Conservation (phyloP, 495 filamentous ascomycete species). For the Aspergillus bertholletiae region DNA sequence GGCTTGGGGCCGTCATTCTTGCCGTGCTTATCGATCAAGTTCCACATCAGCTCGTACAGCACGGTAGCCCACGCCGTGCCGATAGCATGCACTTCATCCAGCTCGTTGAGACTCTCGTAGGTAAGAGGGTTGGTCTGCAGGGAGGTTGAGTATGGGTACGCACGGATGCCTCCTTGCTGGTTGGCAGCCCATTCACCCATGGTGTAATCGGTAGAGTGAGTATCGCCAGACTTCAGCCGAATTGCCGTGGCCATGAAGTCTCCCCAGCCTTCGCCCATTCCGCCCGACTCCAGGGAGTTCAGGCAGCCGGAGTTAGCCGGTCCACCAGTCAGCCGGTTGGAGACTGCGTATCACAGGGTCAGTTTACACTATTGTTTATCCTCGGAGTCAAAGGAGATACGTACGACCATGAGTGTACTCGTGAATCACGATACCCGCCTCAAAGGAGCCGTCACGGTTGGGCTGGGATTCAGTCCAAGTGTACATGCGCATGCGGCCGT, state of each 20-base stretch:
- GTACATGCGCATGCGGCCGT: constrained; percentile 44
- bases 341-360: constrained; percentile 11
- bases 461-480: constrained; percentile 19
- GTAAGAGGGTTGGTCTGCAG: constrained; percentile 41
- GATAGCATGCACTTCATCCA: constrained; percentile 30
- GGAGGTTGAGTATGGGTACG: constrained; percentile 48
- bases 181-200: constrained; percentile 42
- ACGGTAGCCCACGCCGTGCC: constrained; percentile 52
- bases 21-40: constrained; percentile 36
- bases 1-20: constrained; percentile 33
- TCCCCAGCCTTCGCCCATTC: constrained; percentile 56
- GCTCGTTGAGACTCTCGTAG: constrained; percentile 22
- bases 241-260: constrained; percentile 52
- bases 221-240: constrained; percentile 44
- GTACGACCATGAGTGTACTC: constrained; percentile 35
- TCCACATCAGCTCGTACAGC: constrained; percentile 40
- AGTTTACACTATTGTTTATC: not conserved
- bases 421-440: constrained; percentile 48
- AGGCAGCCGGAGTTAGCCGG: constrained; percentile 47
- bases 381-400: not conserved
- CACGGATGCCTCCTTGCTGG: constrained; percentile 39
- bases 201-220: constrained; percentile 39
- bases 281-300: constrained; percentile 38
- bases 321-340: constrained; percentile 55
- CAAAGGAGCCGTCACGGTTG: constrained; percentile 42